Percentiles rank a stretch among this genome's conserved stretches.
These are phyloP conservation scores for Gnaphalium uliginosum DNA, from an alignment of 129 eudicot genomes.

Conservation along the genomic window DNA sequence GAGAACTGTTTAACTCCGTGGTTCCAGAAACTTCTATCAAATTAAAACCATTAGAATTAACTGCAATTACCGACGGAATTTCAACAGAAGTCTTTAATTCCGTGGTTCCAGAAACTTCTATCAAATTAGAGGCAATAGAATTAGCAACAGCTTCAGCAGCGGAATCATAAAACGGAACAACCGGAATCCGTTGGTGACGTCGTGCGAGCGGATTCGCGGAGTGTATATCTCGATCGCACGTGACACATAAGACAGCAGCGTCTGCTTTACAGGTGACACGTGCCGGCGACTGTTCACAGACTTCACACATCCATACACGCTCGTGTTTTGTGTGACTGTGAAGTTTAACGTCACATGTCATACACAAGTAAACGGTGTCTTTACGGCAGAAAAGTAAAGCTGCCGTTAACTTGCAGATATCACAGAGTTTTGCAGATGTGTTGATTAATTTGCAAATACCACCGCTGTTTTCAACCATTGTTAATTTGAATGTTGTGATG, in stretches of 20 bases:
- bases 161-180: slow-evolving; percentile 57
- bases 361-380: slow-evolving; percentile 56
- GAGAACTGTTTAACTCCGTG: not conserved
- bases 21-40: slow-evolving; percentile 4
- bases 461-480: slow-evolving; percentile 19
- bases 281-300: slow-evolving; percentile 77
- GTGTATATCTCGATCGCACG: slow-evolving; percentile 78
- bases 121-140: slow-evolving; percentile 7
- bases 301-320: slow-evolving; percentile 84
- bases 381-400: slow-evolving; percentile 64
- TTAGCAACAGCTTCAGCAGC: slow-evolving; percentile 50
- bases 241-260: slow-evolving; percentile 69
- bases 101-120: slow-evolving; percentile 6
- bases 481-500: not conserved
- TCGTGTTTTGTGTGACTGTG: slow-evolving; percentile 48
- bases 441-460: slow-evolving; percentile 31
- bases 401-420: slow-evolving; percentile 47
- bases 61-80: not conserved
- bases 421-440: slow-evolving; percentile 51
- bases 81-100: not conserved
- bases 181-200: slow-evolving; percentile 71
- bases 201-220: slow-evolving; percentile 72
- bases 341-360: slow-evolving; percentile 49
- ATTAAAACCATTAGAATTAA: slow-evolving; percentile 19
- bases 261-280: slow-evolving; percentile 74